Evolutionary conservation across 1,139 yeast genomes (phyloP).

Genomic region (Sugiyamaella grinbergsii): DNA sequence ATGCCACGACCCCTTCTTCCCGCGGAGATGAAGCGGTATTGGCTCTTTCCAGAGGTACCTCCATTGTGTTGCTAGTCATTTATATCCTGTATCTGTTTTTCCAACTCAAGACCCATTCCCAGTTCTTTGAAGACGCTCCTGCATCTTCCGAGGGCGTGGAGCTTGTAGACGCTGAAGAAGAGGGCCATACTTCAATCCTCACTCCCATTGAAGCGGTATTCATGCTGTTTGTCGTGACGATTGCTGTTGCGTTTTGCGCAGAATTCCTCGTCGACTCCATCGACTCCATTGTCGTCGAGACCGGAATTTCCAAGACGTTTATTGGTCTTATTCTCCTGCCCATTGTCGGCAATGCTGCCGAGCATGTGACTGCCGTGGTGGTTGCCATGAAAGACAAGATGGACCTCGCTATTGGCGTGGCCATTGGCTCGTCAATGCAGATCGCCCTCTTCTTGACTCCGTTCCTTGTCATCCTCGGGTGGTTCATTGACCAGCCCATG

Average conservation of each 20-base stretch:
- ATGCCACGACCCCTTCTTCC: slow-evolving; percentile 66
- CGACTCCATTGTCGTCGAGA: slow-evolving; percentile 77
- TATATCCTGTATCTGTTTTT: slow-evolving; percentile 78
- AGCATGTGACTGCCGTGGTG: slow-evolving; percentile 92
- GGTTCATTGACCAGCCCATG: slow-evolving; percentile 92
- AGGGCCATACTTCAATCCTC: slow-evolving; percentile 35
- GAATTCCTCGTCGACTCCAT: slow-evolving; percentile 92
- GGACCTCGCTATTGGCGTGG: slow-evolving; percentile 97
- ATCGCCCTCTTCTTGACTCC: slow-evolving; percentile 95
- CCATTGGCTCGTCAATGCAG: slow-evolving; percentile 95
- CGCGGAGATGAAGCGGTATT: slow-evolving; percentile 56
- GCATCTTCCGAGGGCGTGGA: slow-evolving; percentile 40
- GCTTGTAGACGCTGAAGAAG: slow-evolving; percentile 37
- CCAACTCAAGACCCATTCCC: slow-evolving; percentile 85
- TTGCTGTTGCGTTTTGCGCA: slow-evolving; percentile 88
- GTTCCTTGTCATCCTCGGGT: slow-evolving; percentile 87
- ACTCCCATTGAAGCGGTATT: slow-evolving; percentile 36
- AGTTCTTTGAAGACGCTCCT: slow-evolving; percentile 52
- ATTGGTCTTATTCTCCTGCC: slow-evolving; percentile 93
- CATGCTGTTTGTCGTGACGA: slow-evolving; percentile 60
- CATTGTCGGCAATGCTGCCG: slow-evolving; percentile 98
- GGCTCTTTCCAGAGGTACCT: slow-evolving; percentile 81
- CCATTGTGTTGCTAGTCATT: slow-evolving; percentile 73
- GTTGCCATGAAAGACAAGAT: slow-evolving; percentile 96
- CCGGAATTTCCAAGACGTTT: slow-evolving; percentile 91